Conservation (phyloP, 106 monocot species). For the Phalaenopsis equestris region DNA sequence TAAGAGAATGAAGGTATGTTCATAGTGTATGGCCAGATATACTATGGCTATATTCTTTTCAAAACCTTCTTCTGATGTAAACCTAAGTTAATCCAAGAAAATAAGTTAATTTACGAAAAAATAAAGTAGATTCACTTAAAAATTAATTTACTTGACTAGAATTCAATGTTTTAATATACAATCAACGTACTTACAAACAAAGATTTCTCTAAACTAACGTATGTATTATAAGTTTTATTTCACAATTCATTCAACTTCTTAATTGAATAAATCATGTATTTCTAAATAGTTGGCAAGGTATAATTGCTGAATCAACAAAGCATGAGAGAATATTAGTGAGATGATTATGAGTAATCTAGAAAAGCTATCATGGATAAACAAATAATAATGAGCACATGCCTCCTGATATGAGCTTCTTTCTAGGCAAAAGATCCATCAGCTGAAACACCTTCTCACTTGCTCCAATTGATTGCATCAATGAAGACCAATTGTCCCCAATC, state of each 20-base stretch:
- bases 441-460: conserved; percentile 95
- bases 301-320: conserved; percentile 1
- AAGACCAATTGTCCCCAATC: conserved; percentile 92
- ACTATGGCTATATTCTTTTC: too few relatives aligned
- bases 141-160: too few relatives aligned
- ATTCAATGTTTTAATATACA: too few relatives aligned
- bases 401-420: conserved; percentile 43
- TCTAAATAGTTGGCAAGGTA: background rate
- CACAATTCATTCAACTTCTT: background rate
- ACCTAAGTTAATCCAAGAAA: too few relatives aligned
- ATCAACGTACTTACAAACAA: too few relatives aligned
- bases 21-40: too few relatives aligned
- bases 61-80: too few relatives aligned
- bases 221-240: background rate
- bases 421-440: conserved; percentile 78
- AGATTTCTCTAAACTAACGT: too few relatives aligned
- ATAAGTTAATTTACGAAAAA: too few relatives aligned
- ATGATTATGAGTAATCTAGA: background rate
- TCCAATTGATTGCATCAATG: conserved; percentile 87
- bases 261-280: background rate
- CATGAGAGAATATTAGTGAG: background rate
- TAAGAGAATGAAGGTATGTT: too few relatives aligned
- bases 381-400: conserved; percentile 31
- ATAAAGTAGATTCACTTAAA: too few relatives aligned
- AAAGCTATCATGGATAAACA: background rate